Evolutionary conservation across 768 basidiomycete species (phyloP), one percentile per base, ranked within the genome.

Genomic region (Sutorius australiensis): DNA sequence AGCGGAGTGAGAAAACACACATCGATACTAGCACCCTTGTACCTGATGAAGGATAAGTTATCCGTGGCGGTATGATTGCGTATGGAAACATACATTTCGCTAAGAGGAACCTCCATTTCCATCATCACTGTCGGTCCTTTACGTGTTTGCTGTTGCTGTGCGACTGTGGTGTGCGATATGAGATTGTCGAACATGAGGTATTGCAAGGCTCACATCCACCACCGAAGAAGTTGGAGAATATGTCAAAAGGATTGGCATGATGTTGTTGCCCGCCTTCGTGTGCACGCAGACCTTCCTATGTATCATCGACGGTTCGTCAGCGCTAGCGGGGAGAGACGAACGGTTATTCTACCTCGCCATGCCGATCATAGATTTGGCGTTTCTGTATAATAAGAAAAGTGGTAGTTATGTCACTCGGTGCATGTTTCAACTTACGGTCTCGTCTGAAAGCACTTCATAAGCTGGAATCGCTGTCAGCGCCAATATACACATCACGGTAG

Each of bases 181-280:
- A 34, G 28, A 36, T 5, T 31, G 31, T 11, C n/a, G 30, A 17
- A 30, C 30, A 34, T 3, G 17, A 31, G 14, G 34, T 27, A 11
- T 14, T n/a, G 6, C 8, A 52, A 46, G 33, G 80, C 83, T 69
- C 51, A 87, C 87, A 80, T 57, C 86, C 87, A 48, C 82, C 83
- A 47, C 91, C 91, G 59, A 99, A 99, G 78, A 98, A 97, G 61
- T 75, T 86, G 38, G 87, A 82, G 73, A 99, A 99, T 60, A 97
- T 80, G 69, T 98, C 97, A 65, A 98, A 93, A 17, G 95, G 95
- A 66, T 98, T 93, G 19, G 81, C 80, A 49, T 86, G 77, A 16
- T 69, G 75, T 44, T 81, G 77, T 56, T 89, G 86, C n/a, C 91
- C 92, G 43, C 86, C 86, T 73, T 95, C 92, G 48, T 91, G 91